A percentile compares a stretch with the other conserved stretches of the same genome.
Evolutionary conservation across 352 stramenopile species (phyloP).

Genomic region (Phytophthora cryptogea): DNA sequence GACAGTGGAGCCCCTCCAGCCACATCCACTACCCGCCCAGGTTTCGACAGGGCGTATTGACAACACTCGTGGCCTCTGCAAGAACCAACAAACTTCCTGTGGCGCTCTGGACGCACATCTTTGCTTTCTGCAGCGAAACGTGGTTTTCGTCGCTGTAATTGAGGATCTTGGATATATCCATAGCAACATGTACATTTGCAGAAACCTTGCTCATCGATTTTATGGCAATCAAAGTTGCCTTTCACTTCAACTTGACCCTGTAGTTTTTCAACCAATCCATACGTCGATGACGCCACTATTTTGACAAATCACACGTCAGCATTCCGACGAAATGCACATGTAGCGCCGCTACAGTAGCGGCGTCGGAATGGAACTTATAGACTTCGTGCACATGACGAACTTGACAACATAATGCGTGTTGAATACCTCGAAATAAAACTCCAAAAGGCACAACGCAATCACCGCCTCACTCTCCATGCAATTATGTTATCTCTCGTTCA

Average conservation of each 20-base stretch:
- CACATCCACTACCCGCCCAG: constrained; percentile 47
- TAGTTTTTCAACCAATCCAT: neutral
- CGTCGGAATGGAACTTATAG: constrained; percentile 5
- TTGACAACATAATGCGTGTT: neutral
- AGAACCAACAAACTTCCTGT: constrained; percentile 45
- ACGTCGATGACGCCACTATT: neutral
- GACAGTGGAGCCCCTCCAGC: constrained; percentile 52
- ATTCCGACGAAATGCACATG: too few species aligned
- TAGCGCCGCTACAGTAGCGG: too few species aligned
- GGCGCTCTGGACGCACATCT: constrained; percentile 54
- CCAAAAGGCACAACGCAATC: neutral
- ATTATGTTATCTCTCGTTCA: constrained; percentile 23
- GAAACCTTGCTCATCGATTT: neutral
- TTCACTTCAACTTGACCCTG: constrained; percentile 19
- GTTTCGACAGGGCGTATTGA: constrained; percentile 45
- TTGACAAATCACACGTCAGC: constrained; percentile 8
- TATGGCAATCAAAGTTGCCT: neutral
- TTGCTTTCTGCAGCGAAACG: constrained; percentile 57
- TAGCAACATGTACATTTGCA: constrained; percentile 1
- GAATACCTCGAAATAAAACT: neutral
- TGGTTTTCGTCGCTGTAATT: constrained; percentile 44
- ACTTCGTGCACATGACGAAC: neutral
- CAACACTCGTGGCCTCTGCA: constrained; percentile 52
- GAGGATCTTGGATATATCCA: neutral
- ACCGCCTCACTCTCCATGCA: constrained; percentile 9